Conservation (phyloP, 2,329 filamentous ascomycete genomes). For the Sporothrix globosa region DNA sequence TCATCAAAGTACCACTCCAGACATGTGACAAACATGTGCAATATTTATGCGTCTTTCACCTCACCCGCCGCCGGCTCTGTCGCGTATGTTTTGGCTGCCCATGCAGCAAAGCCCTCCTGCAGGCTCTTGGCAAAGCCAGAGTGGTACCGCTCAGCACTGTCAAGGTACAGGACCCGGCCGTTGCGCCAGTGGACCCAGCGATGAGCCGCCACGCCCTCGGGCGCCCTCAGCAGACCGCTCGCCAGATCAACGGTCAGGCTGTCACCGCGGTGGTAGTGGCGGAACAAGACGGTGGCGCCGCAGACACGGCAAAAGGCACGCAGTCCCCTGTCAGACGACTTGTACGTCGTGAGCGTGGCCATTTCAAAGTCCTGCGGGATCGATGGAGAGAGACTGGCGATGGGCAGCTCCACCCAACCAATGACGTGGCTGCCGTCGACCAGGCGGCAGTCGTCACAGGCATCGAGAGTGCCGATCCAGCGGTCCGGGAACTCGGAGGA, state of each 20-base stretch:
- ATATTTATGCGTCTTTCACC: too few relatives aligned
- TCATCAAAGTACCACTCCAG: too few relatives aligned
- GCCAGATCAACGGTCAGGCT: neutral
- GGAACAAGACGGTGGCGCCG: neutral
- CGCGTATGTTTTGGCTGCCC: conserved; percentile 2
- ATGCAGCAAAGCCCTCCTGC: neutral
- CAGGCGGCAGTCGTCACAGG: conserved; percentile 6
- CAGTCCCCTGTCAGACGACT: neutral
- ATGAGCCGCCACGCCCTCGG: neutral
- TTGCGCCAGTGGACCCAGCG: conserved; percentile 11
- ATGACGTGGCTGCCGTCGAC: neutral
- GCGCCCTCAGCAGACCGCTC: neutral
- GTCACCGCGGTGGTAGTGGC: neutral
- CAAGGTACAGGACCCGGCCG: neutral
- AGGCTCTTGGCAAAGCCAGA: conserved; percentile 3
- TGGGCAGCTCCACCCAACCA: conserved; percentile 5
- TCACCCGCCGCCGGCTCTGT: too few relatives aligned
- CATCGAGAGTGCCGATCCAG: conserved; percentile 12
- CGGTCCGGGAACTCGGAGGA: conserved; percentile 7
- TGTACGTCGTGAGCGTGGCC: conserved; percentile 1
- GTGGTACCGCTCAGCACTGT: conserved; percentile 4
- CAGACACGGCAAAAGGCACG: conserved; percentile 10
- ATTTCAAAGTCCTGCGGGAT: neutral
- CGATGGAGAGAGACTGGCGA: neutral
- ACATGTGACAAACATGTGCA: too few relatives aligned